Percentiles rank a stretch among this genome's conserved stretches.
Conservation (phyloP, 2,329 filamentous ascomycete genomes). For the Ilyonectria destructans region DNA sequence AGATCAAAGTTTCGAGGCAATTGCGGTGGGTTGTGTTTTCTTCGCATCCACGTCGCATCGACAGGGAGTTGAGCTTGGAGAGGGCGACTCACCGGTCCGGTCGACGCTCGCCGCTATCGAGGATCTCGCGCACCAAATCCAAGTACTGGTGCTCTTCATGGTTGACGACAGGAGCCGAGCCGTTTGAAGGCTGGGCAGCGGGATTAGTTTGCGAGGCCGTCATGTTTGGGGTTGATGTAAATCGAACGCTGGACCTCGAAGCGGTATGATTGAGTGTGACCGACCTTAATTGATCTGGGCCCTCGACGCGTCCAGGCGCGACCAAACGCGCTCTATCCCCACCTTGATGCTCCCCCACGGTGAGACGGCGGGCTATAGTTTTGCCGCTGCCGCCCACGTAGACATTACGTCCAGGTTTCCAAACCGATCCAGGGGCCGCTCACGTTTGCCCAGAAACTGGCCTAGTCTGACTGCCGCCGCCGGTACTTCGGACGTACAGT, state of each 20-base stretch:
- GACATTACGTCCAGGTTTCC: slow-evolving; percentile 9
- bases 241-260: slow-evolving; percentile 4
- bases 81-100: slow-evolving; percentile 78
- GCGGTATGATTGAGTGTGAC: slow-evolving; percentile 5
- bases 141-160: slow-evolving; percentile 98
- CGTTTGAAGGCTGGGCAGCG: slow-evolving; percentile 32
- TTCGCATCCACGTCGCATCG: neutral
- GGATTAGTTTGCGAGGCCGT: slow-evolving; percentile 35
- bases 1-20: neutral
- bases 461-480: neutral
- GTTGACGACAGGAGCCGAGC: slow-evolving; percentile 37
- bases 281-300: slow-evolving; percentile 25
- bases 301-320: slow-evolving; percentile 23
- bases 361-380: slow-evolving; percentile 21
- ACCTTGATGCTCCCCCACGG: neutral
- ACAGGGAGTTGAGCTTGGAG: neutral
- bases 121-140: slow-evolving; percentile 87
- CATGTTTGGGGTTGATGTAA: slow-evolving; percentile 33
- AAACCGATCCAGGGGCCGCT: neutral
- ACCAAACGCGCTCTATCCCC: slow-evolving; percentile 22
- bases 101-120: slow-evolving; percentile 87
- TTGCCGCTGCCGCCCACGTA: neutral
- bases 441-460: neutral
- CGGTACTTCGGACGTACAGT: slow-evolving; percentile 9
- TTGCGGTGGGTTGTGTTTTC: neutral